Evolutionary conservation across 2,329 filamentous ascomycete genomes (phyloP), one percentile per base, ranked within the genome.

Genomic region (Onygenales sp.): DNA sequence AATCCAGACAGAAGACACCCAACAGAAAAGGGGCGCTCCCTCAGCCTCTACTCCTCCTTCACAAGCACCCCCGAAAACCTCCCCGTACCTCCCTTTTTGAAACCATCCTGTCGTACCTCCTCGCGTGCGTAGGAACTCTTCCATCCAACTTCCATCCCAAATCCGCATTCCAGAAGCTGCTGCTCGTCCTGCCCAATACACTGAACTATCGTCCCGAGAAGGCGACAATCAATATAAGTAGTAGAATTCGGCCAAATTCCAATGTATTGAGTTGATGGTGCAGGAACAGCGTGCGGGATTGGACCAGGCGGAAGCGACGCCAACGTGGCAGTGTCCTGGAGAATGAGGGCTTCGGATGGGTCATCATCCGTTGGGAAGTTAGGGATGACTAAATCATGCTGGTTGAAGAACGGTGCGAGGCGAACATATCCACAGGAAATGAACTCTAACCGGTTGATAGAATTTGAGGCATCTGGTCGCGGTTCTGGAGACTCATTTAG

Each of bases 401-500:
- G 69, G 52, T 74, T 67, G 45, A 75, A 64, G 31, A 62, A 62
- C 0, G 61, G 52, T 0, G 56, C 33, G 1, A 84, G 62, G 5
- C 67, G 64, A 36, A 76, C 78, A 59, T 85, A 85, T 49, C 83
- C 83, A 61, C 82, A 85, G 0, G 81, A 84, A 34, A 75, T 76
- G 65, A 85, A 77, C 1, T 74, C 71, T 33, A 85, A 65, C 11
- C 64, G 63, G 52, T 63, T 57, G 2, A 79, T 63, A 21, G 62
- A 63, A 39, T 9, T 8, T 2, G 36, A 36, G 17, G 27, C 27
- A 33, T 32, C 9, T 14, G 3, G 21, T 6, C 48, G 48, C 11
- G 33, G 32, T 3, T 70, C 71, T 2, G 57, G 55, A 54, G 58
- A 61, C 34, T 50, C 54, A 40, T 52, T 49, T 51, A 54, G 49